Base-by-base conservation (phyloP, 2,329 filamentous ascomycete species). In the Bipolaris cookei region DNA sequence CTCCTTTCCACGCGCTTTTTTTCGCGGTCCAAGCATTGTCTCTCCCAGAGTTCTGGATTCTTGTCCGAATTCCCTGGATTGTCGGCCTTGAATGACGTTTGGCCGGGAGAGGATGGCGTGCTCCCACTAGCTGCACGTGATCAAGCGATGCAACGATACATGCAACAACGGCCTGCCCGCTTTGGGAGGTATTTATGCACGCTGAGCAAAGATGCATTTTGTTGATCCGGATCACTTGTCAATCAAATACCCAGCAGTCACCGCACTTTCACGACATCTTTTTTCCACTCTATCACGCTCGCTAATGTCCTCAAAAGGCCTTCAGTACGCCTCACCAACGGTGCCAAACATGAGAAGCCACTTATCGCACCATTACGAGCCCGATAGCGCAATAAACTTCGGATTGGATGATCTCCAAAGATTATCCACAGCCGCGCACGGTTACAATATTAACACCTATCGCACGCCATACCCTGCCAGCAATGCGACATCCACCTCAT, bases 381-480 rank as follows among this genome's bases (percentile, higher is more conserved):
- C 64, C 49, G 65, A 65, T 30, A 61, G 54, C 41, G 55, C 67
- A 13, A 65, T 68, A 30, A 53, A 62, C 25, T 46, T 62, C 14
- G 58, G 58, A 32, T 59, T 74, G 45, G 73, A 76, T 51, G 69
- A 73, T n/a, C 61, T 73, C 14, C 63, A 64, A 37, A 63, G 63
- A 45, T 68, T 74, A 25, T 73, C 72, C 10, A 59, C 69, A 4
- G 61, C 70, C 20, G 66, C 69, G 18, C 64, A 68, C 20, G 45
- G 61, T 38, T 72, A 67, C 56, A 63, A 61, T 32, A 64, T 67
- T 20, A 65, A 62, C 43, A 54, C 69, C 35, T 70, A 73, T 50
- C 63, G 64, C 51, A 67, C 67, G 16, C 71, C 71, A 28, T 75
- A 75, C 43, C 68, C 72, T 14, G 71, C 72, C 59, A 74, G 71